Evolutionary conservation across 1,284 basidiomycete genomes (phyloP), one percentile per base, ranked within the genome.

Genomic region (Stereum hirsutum): DNA sequence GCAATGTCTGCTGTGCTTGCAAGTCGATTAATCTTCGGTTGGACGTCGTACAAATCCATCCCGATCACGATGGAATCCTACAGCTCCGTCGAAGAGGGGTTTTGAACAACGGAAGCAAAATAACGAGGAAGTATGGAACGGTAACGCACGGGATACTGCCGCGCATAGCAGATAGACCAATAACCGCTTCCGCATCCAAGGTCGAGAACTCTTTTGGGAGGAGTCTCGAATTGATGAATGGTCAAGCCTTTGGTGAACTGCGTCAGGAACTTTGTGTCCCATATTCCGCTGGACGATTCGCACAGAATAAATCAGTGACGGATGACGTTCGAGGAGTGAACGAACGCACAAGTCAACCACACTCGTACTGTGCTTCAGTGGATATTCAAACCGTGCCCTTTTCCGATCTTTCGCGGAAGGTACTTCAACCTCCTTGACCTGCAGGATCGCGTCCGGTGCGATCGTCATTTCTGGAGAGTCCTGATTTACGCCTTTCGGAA

Each of bases 121-220:
- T 8, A 3, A 23, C 8, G 17, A 21, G 21, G 8, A 14, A 17
- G 20, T 15, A n/a, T 6, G 23, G 35, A 37, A 7, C 17, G 7
- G 54, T 37, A 23, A 58, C 74, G 42, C 44, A 81, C 84, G 56
- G 66, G 64, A 81, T 81, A 87, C 41, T 65, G 58, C 50, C 68
- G 74, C 2, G 77, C 81, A 6, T 80, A 80, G 46, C 79, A 74
- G 32, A 87, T 66, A 8, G 71, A 69, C 83, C 84, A 87, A 42
- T 77, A 72, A 0, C 90, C 90, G 45, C 76, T 78, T 4, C 90
- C 89, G 55, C 86, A 90, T 0, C 89, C 90, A 20, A 93, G 63
- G 54, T 87, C 84, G 7, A 89, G 70, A 0, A 84, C 67, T 5
- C 64, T 60, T 1, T 52, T 38, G 0, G 83, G 83, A 14, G 75